Conservation (phyloP, 768 basidiomycete genomes). For the Lentinula guzmanii region DNA sequence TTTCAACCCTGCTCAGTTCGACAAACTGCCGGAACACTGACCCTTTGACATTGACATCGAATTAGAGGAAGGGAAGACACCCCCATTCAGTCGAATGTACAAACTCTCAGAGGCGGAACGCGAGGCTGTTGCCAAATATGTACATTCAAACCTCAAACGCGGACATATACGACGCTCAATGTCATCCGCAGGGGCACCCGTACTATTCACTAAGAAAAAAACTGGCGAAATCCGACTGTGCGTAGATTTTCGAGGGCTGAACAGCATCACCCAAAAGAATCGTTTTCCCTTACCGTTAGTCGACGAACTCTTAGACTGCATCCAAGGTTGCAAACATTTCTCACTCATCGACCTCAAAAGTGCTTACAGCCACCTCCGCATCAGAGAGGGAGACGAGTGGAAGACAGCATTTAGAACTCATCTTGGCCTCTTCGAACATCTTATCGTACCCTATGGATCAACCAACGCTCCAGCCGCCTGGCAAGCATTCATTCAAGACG, state of each 20-base stretch:
- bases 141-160: too few relatives aligned
- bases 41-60: slow-evolving; percentile 25
- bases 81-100: slow-evolving; percentile 30
- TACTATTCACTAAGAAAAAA: too few relatives aligned
- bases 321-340: slow-evolving; percentile 9
- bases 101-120: slow-evolving; percentile 11
- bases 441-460: slow-evolving; percentile 22
- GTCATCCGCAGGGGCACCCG: too few relatives aligned
- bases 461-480: too few relatives aligned
- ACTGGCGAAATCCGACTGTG: too few relatives aligned
- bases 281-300: not conserved
- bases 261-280: not conserved
- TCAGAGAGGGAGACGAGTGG: slow-evolving; percentile 23
- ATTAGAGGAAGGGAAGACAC: slow-evolving; percentile 23
- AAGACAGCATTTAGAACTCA: slow-evolving; percentile 36
- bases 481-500: too few relatives aligned
- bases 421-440: slow-evolving; percentile 30
- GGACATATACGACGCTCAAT: too few relatives aligned
- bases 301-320: not conserved
- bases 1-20: slow-evolving; percentile 17
- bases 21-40: slow-evolving; percentile 13
- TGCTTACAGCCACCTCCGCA: not conserved
- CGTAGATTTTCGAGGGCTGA: too few relatives aligned
- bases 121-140: too few relatives aligned
- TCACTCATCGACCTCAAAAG: not conserved